Base-by-base conservation (phyloP, 345 rosid genomes). In the Linum usitatissimum region DNA sequence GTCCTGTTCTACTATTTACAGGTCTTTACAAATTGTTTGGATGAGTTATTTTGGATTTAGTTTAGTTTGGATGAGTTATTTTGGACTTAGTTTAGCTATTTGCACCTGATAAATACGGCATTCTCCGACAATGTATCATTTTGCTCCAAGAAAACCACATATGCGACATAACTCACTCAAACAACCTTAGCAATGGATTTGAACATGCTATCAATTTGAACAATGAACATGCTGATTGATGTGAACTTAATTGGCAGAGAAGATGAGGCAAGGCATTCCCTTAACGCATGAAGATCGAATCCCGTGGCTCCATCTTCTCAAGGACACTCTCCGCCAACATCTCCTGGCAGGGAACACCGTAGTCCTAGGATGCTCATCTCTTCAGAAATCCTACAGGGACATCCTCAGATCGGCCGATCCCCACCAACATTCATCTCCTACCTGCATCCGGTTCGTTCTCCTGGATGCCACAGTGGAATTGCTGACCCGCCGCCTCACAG, bases 251-350 rank as follows among this genome's bases (percentile, higher is more conserved):
- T 40, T 40, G 2, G 18, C 67, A 92, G 99, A 83, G 39, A 93
- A 93, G 66, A 93, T 93, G 94, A 40, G 40, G 14, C 75, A 71
- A 63, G 94, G 91, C n/a, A 79, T 90, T 67, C 78, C 94, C 39
- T 80, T 87, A 49, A 64, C 88, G 0, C 91, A 93, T 13, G 81
- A 85, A 69, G 97, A 93, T 48, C 70, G 97, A 61, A 73, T 84
- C 23, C 99, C 99, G 2, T 93, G 99, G 99, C 86, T 93, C 20
- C 60, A 80, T 66, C 71, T 6, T 7, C 71, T 90, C 40, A 80
- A 71, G 17, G 83, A 77, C 63, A 71, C 66, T 65, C 73, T 92
- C 9, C 66, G 66, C 56, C 80, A 68, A 67, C 59, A 63, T 53
- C 69, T 87, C 53, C 57, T 59, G 14, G 4, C 36, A 14, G 80